Evolutionary conservation across 805 yeast species (phyloP), one percentile per base, ranked within the genome.

Genomic region (Zygotorulaspora danielsina): DNA sequence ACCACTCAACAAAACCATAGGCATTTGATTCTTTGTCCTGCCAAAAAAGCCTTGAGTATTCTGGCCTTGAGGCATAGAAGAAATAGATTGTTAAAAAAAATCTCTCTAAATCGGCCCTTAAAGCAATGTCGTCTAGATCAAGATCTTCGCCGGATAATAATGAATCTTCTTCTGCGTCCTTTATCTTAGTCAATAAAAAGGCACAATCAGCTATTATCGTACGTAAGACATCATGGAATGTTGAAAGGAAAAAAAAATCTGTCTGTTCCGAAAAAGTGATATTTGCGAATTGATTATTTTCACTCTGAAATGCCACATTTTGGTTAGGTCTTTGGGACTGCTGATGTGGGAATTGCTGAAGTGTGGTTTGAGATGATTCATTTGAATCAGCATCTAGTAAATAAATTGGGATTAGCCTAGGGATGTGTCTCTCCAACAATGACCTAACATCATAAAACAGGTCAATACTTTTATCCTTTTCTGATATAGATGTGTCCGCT

Each of bases 1-100:
- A 94, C 97, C 97, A 93, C 39, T 76, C 76, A 28, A 90, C 68
- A 49, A 93, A 89, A 0, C 96, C 97, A 53, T 76, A 71, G 2
- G 86, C 68, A 41, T 79, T 79, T 10, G 81, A 74, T 38, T 73
- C 78, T 13, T 74, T 66, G 46, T 82, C 85, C 9, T 62, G 58
- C 95, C 96, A 89, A 54, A 85, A 83, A 9, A 65, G 63, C 1
- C 69, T 53, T 10, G 84, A 73, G 6, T 80, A 63, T 1, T 72
- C 71, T 1, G 80, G 77, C 41, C 95, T 70, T 12, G 75, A 70
- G 19, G 73, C 66, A 57, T 82, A 88, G 6, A 86, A 69, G 56
- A 75, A 84, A 30, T 80, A 81, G 42, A 86, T 69, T 2, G 90
- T 73, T 47, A 89, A 56, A 54, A 86, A 89, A 53, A 90, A 85